phyloP scores from a whole-genome alignment of 2,329 filamentous ascomycete genomes.

The Alternaria conjuncta region DNA sequence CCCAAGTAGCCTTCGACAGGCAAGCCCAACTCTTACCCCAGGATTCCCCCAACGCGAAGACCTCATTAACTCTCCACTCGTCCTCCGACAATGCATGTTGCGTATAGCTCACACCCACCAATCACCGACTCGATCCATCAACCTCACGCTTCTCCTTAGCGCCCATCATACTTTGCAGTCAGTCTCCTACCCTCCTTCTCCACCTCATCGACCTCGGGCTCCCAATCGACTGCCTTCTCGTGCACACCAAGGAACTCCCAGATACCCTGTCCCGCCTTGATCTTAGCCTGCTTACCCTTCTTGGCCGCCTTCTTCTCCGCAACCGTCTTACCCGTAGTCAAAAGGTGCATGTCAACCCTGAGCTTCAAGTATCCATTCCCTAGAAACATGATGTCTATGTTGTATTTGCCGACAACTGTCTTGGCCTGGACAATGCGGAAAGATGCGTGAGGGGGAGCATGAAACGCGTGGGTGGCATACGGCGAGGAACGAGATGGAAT shows the following conservation, averaged over 20 bases:
- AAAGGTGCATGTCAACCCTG: conserved; percentile 32
- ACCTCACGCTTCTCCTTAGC: not conserved
- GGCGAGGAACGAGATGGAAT: conserved; percentile 38
- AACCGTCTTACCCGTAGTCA: conserved; percentile 34
- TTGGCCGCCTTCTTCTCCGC: conserved; percentile 15
- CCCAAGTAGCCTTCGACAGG: not conserved
- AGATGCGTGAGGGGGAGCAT: conserved; percentile 35
- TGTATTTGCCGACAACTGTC: conserved; percentile 32
- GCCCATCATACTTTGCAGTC: conserved; percentile 28
- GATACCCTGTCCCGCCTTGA: conserved; percentile 8
- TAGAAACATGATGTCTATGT: conserved; percentile 35
- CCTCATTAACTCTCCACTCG: not conserved
- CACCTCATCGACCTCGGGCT: conserved; percentile 18
- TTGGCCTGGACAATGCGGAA: conserved; percentile 29
- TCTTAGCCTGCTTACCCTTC: conserved; percentile 23
- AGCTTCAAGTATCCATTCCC: conserved; percentile 39
- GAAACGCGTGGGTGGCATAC: conserved; percentile 25
- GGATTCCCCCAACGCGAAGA: not conserved
- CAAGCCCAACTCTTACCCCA: not conserved
- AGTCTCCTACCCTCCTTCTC: conserved; percentile 24
- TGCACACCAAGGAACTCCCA: conserved; percentile 33
- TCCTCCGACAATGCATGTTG: not conserved
- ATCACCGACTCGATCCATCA: not conserved
- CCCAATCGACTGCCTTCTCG: conserved; percentile 14
- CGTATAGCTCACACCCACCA: not conserved